Conservation (phyloP, 2,329 filamentous ascomycete genomes). For the Xylariales sp. region DNA sequence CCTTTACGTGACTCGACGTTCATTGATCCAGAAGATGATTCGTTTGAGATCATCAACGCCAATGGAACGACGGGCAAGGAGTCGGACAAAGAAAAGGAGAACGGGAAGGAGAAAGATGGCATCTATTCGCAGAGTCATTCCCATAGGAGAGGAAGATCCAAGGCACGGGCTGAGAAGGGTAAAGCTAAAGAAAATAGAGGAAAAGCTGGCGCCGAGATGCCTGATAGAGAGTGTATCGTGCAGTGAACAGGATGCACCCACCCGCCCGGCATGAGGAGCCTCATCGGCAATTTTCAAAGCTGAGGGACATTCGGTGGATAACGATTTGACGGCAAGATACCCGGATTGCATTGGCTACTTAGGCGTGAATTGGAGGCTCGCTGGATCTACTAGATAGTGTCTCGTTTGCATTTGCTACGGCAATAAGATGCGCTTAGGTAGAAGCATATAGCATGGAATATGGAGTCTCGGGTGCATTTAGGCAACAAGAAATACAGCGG, state of each 20-base stretch:
- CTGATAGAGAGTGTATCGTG: constrained; percentile 27
- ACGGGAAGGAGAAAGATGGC: constrained; percentile 20
- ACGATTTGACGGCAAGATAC: constrained; percentile 15
- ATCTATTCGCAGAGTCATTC: constrained; percentile 11
- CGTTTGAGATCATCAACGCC: constrained; percentile 16
- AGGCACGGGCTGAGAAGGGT: constrained; percentile 14
- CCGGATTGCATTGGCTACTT: constrained; percentile 9
- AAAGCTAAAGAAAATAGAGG: constrained; percentile 22
- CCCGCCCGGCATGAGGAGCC: not conserved
- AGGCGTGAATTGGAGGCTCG: too few relatives aligned
- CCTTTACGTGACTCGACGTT: constrained; percentile 29
- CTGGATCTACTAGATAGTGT: too few relatives aligned
- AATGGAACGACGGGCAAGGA: constrained; percentile 10
- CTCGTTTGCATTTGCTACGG: too few relatives aligned
- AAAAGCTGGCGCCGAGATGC: constrained; percentile 18
- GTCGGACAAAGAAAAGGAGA: constrained; percentile 19
- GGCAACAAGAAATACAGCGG: too few relatives aligned
- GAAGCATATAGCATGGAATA: too few relatives aligned
- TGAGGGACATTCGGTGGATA: not conserved
- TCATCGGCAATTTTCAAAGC: not conserved
- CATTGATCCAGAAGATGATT: constrained; percentile 19
- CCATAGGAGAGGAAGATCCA: constrained; percentile 13
- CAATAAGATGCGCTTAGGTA: too few relatives aligned
- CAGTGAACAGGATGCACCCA: too few relatives aligned
- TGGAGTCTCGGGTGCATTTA: too few relatives aligned